Conservation (phyloP, 352 stramenopile species). For the Phytophthora syringae region DNA sequence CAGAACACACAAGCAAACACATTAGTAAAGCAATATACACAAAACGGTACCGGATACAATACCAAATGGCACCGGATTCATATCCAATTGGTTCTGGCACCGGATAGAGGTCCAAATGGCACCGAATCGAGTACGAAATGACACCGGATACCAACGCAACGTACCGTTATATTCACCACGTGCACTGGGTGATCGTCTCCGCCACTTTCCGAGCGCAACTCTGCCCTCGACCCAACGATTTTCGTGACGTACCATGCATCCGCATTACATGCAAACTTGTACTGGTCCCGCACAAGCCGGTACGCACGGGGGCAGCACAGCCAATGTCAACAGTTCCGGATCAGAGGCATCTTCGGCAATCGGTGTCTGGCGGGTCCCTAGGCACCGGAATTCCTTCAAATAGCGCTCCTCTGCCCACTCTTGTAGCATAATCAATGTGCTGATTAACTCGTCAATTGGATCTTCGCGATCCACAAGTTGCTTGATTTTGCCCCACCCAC, state of each 20-base stretch:
- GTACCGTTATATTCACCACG: constrained; percentile 6
- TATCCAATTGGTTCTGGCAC: too few species aligned
- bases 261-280: constrained; percentile 2
- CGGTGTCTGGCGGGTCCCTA: constrained; percentile 6
- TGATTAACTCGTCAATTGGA: constrained; percentile 11
- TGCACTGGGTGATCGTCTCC: not conserved
- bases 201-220: not conserved
- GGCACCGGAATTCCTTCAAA: constrained; percentile 10
- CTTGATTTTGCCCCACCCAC: constrained; percentile 12
- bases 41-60: not conserved
- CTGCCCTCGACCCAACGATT: not conserved
- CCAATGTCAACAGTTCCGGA: constrained; percentile 10
- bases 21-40: not conserved
- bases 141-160: not conserved
- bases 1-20: constrained; percentile 3
- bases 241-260: not conserved
- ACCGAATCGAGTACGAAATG: constrained; percentile 12
- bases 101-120: not conserved
- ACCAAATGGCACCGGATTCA: constrained; percentile 7
- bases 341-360: constrained; percentile 3
- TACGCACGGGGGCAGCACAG: constrained; percentile 7
- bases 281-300: constrained; percentile 9
- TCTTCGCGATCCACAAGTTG: constrained; percentile 1
- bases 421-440: constrained; percentile 16
- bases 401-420: constrained; percentile 17